These are phyloP conservation scores for Lachancea kluyveri DNA, from an alignment of 805 yeast genomes.

Conservation along the genomic window DNA sequence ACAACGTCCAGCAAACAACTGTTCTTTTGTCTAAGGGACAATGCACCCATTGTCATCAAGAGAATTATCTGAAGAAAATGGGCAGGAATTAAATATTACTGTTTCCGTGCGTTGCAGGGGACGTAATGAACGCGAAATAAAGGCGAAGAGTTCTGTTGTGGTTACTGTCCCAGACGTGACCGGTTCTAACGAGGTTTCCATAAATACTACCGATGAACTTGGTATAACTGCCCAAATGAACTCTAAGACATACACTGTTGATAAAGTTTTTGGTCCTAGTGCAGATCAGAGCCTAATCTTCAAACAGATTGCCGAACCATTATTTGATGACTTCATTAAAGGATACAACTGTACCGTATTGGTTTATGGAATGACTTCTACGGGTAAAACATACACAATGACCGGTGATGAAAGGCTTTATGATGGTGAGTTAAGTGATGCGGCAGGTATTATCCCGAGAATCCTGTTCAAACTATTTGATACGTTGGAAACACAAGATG, in stretches of 20 bases:
- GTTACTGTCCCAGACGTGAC: conserved; percentile 45
- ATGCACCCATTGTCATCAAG: too few species aligned
- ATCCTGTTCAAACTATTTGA: conserved; percentile 51
- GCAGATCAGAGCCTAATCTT: conserved; percentile 67
- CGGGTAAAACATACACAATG: conserved; percentile 81
- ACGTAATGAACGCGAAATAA: conserved; percentile 50
- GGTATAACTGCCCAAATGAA: conserved; percentile 37
- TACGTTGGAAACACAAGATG: conserved; percentile 33
- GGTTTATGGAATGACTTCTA: conserved; percentile 91
- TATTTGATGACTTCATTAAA: conserved; percentile 58
- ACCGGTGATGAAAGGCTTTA: conserved; percentile 52
- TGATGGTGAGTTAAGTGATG: conserved; percentile 33
- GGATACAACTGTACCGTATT: conserved; percentile 79
- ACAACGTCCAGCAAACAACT: too few species aligned
- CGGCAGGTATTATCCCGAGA: conserved; percentile 66
- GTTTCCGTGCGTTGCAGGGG: conserved; percentile 64
- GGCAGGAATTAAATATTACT: conserved; percentile 43
- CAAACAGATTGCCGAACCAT: conserved; percentile 57
- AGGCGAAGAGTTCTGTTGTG: conserved; percentile 53
- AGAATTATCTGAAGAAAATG: conserved; percentile 7
- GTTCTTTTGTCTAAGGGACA: too few species aligned
- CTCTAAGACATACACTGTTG: conserved; percentile 61
- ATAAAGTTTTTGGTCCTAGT: conserved; percentile 76
- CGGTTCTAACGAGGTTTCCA: conserved; percentile 41
- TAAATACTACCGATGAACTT: conserved; percentile 37